Evolutionary conservation across 1,139 yeast species (phyloP), one percentile per base, ranked within the genome.

Genomic region (Yarrowia galli): DNA sequence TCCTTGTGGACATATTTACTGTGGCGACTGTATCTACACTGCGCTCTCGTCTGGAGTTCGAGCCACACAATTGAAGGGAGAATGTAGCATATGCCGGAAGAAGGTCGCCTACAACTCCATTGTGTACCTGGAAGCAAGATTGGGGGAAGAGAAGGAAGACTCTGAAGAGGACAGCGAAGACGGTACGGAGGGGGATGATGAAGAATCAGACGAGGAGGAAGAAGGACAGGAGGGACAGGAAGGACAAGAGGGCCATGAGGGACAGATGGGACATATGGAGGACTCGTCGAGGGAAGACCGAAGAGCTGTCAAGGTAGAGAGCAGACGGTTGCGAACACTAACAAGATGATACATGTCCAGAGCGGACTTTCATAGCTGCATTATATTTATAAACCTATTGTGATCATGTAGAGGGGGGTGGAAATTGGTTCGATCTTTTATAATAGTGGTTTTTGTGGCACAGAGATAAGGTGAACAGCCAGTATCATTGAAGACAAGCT

Each of bases 1-100:
- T 12, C 60, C 60, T n/a, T 53, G 60, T 53, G 60, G 60, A 15
- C 60, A 53, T 20, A 53, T 53, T 23, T 53, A 53, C 18, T 53
- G 60, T 23, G 60, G 35, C 5, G 45, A 53, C 10, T 53, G 60
- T 8, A 35, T 53, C 25, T 53, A 36, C 38, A 36, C 22, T 0
- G 60, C 60, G 0, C 32, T 53, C 8, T 53, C 60, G 32, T 36
- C 60, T 6, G 45, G 60, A 4, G 43, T 53, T 10, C 60, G 60
- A 22, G 60, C 60, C 22, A 53, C 45, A 7, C 15, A 22, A 16
- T 2, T 10, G 16, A 38, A 15, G 12, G 60, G 60, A 22, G 45
- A 53, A 16, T 53, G 60, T 35, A 53, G 60, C 18, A 23, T 53
- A 15, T 53, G 60, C 32, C 8, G 60, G 16, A 22, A 22, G 13